These are phyloP conservation scores for Biscogniauxia marginata DNA, from an alignment of 2,329 filamentous ascomycete genomes.

Conservation along the genomic window DNA sequence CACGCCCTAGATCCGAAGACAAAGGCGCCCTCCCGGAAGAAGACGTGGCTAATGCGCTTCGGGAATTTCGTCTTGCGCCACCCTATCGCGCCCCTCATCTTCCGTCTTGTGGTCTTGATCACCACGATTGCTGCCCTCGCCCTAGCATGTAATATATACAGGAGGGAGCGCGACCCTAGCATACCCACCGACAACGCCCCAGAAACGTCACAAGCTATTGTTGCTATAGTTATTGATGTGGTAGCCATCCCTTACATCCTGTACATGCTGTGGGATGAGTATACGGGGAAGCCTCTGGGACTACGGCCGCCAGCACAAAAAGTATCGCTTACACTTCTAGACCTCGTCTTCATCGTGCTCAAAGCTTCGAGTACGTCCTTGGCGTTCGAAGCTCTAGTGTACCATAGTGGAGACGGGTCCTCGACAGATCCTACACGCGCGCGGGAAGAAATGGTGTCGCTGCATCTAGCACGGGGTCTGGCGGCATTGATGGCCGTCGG, in stretches of 20 bases:
- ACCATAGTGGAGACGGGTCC: constrained; percentile 39
- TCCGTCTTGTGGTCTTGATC: constrained; percentile 77
- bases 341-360: constrained; percentile 96
- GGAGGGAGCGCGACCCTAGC: constrained; percentile 45
- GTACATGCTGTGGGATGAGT: constrained; percentile 96
- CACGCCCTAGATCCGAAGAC: constrained; percentile 38
- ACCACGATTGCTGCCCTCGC: constrained; percentile 82
- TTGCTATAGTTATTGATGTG: constrained; percentile 86
- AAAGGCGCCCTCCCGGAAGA: constrained; percentile 33
- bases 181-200: constrained; percentile 39
- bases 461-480: constrained; percentile 65
- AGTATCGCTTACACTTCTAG: constrained; percentile 83
- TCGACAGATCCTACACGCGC: constrained; percentile 32
- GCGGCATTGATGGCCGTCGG: constrained; percentile 78
- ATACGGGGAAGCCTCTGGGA: constrained; percentile 88
- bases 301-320: constrained; percentile 82
- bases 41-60: constrained; percentile 49
- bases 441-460: constrained; percentile 52
- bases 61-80: constrained; percentile 73
- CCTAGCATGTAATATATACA: constrained; percentile 72
- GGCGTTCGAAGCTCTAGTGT: constrained; percentile 80
- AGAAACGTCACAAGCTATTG: constrained; percentile 75
- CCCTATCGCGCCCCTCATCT: constrained; percentile 79
- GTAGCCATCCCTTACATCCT: constrained; percentile 86
- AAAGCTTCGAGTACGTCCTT: constrained; percentile 90